A percentile compares a stretch with the other conserved stretches of the same genome.
Evolutionary conservation across 2,329 filamentous ascomycete genomes (phyloP).

Genomic region (Botryosphaeria dothidea): DNA sequence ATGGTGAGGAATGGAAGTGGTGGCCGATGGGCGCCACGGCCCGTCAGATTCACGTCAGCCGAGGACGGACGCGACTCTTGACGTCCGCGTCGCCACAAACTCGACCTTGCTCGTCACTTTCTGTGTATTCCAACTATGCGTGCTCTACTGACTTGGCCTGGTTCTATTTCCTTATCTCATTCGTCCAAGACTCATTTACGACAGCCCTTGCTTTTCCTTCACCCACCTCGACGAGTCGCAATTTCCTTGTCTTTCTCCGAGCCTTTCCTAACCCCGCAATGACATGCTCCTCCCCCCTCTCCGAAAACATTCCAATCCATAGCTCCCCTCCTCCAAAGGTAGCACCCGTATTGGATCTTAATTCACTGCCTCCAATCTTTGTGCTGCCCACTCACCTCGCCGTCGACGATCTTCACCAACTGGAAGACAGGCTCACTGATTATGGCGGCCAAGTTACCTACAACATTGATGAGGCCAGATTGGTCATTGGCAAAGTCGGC

Average conservation of each 20-base stretch:
- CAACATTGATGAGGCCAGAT: slow-evolving; percentile 68
- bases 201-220: background rate
- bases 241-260: background rate
- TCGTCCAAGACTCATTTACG: background rate
- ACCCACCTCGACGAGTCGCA: background rate
- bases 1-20: background rate
- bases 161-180: background rate
- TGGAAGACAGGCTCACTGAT: slow-evolving; percentile 64
- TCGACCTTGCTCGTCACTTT: background rate
- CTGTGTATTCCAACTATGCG: background rate
- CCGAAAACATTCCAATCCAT: background rate
- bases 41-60: slow-evolving; percentile 9
- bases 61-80: background rate
- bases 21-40: background rate
- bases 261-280: background rate
- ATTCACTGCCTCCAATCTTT: slow-evolving; percentile 64
- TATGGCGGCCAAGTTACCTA: slow-evolving; percentile 64
- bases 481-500: slow-evolving; percentile 74
- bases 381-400: slow-evolving; percentile 71
- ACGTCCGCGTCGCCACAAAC: background rate
- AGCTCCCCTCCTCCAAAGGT: background rate
- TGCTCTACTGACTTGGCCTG: background rate
- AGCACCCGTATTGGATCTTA: slow-evolving; percentile 39
- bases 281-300: background rate
- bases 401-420: slow-evolving; percentile 60